These are phyloP conservation scores for Mycena vulgaris DNA, from an alignment of 768 basidiomycete species.

Conservation along the genomic window DNA sequence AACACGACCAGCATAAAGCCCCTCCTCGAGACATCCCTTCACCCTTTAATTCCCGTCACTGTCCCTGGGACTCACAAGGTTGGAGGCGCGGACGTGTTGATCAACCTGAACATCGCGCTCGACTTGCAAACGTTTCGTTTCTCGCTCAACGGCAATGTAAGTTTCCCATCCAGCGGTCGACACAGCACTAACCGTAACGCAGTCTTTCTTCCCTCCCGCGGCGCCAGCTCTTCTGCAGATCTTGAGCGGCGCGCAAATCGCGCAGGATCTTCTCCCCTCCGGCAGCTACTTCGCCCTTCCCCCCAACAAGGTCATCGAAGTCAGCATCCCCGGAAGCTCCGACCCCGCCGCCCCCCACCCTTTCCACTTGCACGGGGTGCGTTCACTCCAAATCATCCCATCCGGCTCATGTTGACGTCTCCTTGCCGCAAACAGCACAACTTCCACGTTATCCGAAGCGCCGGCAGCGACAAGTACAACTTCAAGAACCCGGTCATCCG, in stretches of 20 bases:
- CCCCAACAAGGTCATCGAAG: conserved; percentile 57
- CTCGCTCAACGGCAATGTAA: conserved; percentile 47
- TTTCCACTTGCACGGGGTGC: conserved; percentile 37
- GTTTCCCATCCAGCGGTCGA: background rate
- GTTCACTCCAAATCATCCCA: no score
- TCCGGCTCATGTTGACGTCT: background rate
- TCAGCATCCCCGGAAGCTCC: conserved; percentile 51
- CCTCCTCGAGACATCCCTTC: conserved; percentile 49
- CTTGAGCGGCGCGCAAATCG: conserved; percentile 55
- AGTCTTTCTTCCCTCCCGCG: conserved; percentile 47
- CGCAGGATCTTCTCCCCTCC: conserved; percentile 48
- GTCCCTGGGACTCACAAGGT: conserved; percentile 44
- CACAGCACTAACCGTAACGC: background rate
- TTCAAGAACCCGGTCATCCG: conserved; percentile 55
- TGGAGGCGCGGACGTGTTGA: conserved; percentile 46
- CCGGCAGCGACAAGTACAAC: conserved; percentile 46
- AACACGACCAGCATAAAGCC: conserved; percentile 33
- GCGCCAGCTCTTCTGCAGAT: conserved; percentile 63
- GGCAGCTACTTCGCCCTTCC: conserved; percentile 57
- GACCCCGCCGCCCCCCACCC: conserved; percentile 26
- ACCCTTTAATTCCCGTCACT: conserved; percentile 28
- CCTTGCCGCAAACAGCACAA: conserved; percentile 40
- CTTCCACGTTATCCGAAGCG: conserved; percentile 50
- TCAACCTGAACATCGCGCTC: conserved; percentile 41
- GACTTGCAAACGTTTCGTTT: conserved; percentile 40